Percentiles rank a stretch among this genome's conserved stretches.
These are phyloP conservation scores for Aspergillus oerlinghausenensis DNA, from an alignment of 2,329 filamentous ascomycete genomes.

Conservation along the genomic window DNA sequence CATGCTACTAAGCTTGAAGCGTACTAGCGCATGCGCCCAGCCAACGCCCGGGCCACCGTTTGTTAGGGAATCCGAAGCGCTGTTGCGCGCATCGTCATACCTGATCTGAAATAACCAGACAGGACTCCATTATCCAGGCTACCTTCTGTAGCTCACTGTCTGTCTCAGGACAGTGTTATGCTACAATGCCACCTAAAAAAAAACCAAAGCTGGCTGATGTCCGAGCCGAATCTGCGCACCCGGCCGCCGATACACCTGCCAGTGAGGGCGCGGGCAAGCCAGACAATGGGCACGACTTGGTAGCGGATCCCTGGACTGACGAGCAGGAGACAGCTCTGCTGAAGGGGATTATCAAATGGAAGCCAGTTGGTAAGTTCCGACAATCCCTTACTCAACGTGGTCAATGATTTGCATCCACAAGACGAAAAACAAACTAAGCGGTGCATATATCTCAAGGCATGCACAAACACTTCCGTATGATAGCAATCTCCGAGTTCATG, in stretches of 20 bases:
- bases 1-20: constrained; percentile 12
- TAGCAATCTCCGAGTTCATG: constrained; percentile 75
- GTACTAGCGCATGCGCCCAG: constrained; percentile 8
- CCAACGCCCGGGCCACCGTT: constrained; percentile 25
- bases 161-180: background rate
- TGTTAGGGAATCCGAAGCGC: constrained; percentile 19
- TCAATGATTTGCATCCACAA: background rate
- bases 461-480: constrained; percentile 91
- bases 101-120: background rate
- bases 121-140: background rate
- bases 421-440: constrained; percentile 1
- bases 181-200: constrained; percentile 52
- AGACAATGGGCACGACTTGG: constrained; percentile 43
- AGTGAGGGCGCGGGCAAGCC: constrained; percentile 28
- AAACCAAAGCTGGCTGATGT: constrained; percentile 49
- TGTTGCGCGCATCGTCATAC: background rate
- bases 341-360: constrained; percentile 90
- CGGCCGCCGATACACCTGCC: constrained; percentile 25
- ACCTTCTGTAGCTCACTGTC: background rate
- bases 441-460: constrained; percentile 51
- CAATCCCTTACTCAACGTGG: background rate
- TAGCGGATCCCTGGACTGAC: constrained; percentile 82
- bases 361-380: constrained; percentile 70
- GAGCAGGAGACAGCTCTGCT: constrained; percentile 91
- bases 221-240: constrained; percentile 24